Evolutionary conservation across 2,329 filamentous ascomycete genomes (phyloP).

Genomic region (Exophiala xenobiotica): DNA sequence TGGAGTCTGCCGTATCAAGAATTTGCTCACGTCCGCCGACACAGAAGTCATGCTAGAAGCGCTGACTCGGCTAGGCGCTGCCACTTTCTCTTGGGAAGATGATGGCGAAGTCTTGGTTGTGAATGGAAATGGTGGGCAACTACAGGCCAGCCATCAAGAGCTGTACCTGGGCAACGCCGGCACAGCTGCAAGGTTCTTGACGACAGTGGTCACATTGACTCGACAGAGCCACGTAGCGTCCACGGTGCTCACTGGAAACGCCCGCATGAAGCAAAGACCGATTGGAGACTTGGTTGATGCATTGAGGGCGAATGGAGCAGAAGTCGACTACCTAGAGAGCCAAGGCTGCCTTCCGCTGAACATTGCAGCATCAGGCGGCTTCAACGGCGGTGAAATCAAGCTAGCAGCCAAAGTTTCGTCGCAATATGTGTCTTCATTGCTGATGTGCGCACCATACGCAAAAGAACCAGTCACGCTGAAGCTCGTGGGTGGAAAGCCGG

Average conservation of each 20-base stretch:
- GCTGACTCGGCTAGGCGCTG: slow-evolving; percentile 79
- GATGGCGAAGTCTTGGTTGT: slow-evolving; percentile 89
- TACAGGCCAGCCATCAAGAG: slow-evolving; percentile 71
- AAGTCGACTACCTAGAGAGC: slow-evolving; percentile 79
- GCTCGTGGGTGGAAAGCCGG: slow-evolving; percentile 92
- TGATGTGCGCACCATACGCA: slow-evolving; percentile 96
- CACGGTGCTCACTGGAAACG: slow-evolving; percentile 87
- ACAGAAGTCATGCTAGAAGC: slow-evolving; percentile 96
- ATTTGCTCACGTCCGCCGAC: slow-evolving; percentile 92
- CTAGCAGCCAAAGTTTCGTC: slow-evolving; percentile 94
- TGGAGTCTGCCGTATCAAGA: slow-evolving; percentile 83
- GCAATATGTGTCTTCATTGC: slow-evolving; percentile 95
- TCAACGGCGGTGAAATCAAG: slow-evolving; percentile 83
- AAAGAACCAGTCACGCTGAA: slow-evolving; percentile 88
- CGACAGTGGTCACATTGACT: slow-evolving; percentile 84
- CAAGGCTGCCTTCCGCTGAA: slow-evolving; percentile 80
- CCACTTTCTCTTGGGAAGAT: slow-evolving; percentile 90
- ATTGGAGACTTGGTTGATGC: slow-evolving; percentile 93
- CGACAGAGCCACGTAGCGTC: slow-evolving; percentile 61
- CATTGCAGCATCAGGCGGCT: slow-evolving; percentile 77
- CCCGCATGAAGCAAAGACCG: slow-evolving; percentile 91
- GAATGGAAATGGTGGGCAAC: slow-evolving; percentile 81
- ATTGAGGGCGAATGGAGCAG: slow-evolving; percentile 80
- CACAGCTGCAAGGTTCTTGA: slow-evolving; percentile 92
- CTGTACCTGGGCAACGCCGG: slow-evolving; percentile 96